Percentiles rank a stretch among this genome's conserved stretches.
phyloP scores from a whole-genome alignment of 495 filamentous ascomycete species.

The Neurospora sp. region DNA sequence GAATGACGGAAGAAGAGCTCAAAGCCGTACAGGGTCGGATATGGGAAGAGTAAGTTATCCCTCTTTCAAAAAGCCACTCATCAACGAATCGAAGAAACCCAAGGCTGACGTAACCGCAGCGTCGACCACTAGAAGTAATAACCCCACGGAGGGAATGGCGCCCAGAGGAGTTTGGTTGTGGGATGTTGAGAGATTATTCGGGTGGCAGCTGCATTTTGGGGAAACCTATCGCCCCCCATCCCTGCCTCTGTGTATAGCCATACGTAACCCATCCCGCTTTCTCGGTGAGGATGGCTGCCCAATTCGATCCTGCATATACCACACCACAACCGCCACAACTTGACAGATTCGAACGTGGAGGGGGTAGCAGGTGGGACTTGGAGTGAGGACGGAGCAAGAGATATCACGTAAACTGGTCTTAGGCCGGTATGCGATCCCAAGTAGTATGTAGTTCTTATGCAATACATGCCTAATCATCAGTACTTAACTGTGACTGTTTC shows the following conservation, averaged over 20 bases:
- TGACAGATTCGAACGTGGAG: background rate
- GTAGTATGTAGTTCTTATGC: background rate
- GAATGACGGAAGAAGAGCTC: conserved; percentile 80
- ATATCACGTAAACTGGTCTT: background rate
- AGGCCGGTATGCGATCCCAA: background rate
- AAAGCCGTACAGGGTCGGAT: conserved; percentile 75
- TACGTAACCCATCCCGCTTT: background rate
- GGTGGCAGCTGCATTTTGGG: background rate
- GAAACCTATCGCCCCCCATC: background rate
- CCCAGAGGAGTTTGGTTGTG: background rate
- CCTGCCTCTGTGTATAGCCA: background rate
- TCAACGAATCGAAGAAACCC: conserved; percentile 7
- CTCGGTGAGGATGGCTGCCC: background rate
- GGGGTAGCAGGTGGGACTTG: background rate
- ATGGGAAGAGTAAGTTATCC: conserved; percentile 67
- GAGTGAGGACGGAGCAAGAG: background rate
- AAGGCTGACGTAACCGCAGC: conserved; percentile 15
- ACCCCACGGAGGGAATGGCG: background rate
- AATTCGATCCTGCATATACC: background rate
- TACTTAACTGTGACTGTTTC: background rate
- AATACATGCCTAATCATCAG: background rate
- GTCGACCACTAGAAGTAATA: conserved; percentile 15
- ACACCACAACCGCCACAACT: background rate
- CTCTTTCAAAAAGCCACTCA: background rate
- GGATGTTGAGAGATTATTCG: background rate